A percentile compares a stretch with the other conserved stretches of the same genome.
Conservation (phyloP, 805 yeast genomes). For the Jamesozyma jinghongensis region DNA sequence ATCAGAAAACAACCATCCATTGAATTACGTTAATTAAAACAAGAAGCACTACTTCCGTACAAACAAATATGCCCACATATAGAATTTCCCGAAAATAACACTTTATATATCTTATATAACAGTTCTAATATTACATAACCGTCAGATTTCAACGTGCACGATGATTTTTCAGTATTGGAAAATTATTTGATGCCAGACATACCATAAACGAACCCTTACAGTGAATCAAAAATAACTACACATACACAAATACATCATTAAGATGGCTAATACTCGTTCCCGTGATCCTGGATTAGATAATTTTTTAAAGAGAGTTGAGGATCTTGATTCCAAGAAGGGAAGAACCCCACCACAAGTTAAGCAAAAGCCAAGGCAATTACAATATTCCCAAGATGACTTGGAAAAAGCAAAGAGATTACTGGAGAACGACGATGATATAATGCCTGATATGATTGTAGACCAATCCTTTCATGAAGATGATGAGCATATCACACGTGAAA, state of each 20-base stretch:
- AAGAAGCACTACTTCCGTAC: not conserved
- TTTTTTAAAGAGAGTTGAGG: conserved; percentile 24
- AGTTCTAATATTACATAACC: no score
- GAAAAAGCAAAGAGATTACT: conserved; percentile 1
- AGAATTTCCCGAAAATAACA: not conserved
- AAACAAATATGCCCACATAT: not conserved
- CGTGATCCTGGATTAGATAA: conserved; percentile 16
- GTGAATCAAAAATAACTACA: no score
- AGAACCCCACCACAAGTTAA: not conserved
- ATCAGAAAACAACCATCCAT: conserved; percentile 60
- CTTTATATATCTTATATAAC: not conserved
- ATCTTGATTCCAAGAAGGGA: conserved; percentile 12
- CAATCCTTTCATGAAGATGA: not conserved
- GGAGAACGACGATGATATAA: not conserved
- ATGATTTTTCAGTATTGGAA: no score
- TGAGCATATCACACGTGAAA: no score
- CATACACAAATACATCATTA: no score
- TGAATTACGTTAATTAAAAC: conserved; percentile 37
- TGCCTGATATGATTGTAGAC: not conserved
- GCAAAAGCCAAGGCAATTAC: not conserved
- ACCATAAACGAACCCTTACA: no score
- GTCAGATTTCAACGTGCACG: no score
- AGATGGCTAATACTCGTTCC: not conserved
- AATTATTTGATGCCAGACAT: no score
- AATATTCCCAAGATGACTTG: not conserved